phyloP scores from a whole-genome alignment of 2,329 filamentous ascomycete species.

The Arthrobotrys entomopaga region DNA sequence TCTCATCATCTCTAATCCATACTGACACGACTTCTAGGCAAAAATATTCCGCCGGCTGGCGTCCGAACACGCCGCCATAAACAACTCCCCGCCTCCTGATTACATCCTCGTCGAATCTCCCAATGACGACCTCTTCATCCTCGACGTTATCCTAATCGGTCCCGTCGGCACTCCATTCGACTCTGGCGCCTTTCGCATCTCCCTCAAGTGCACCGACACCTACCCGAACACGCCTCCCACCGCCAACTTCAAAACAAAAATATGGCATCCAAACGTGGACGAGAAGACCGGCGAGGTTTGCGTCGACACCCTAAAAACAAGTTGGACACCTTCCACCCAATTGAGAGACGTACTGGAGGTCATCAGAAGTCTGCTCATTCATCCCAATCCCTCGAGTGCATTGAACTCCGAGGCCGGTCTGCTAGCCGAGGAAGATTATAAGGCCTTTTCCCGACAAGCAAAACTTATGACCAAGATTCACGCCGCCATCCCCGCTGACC shows the following conservation, averaged over 20 bases:
- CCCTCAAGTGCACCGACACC: constrained; percentile 56
- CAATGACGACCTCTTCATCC: constrained; percentile 56
- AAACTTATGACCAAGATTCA: constrained; percentile 58
- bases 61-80: constrained; percentile 57
- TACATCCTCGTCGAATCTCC: constrained; percentile 58
- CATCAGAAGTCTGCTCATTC: constrained; percentile 59
- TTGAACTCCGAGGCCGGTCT: constrained; percentile 59
- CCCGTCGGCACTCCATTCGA: constrained; percentile 59
- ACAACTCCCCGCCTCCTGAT: constrained; percentile 57
- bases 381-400: constrained; percentile 58
- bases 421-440: constrained; percentile 57
- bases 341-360: constrained; percentile 58
- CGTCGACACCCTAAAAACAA: constrained; percentile 59
- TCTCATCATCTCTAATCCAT: neutral
- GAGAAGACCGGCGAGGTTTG: constrained; percentile 58
- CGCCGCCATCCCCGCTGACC: constrained; percentile 56
- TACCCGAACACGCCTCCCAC: constrained; percentile 58
- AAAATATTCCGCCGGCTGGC: constrained; percentile 57
- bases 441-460: constrained; percentile 57
- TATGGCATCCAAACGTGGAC: constrained; percentile 59
- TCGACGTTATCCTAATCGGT: constrained; percentile 57
- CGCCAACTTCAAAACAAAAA: constrained; percentile 59
- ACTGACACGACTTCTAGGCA: constrained; percentile 15
- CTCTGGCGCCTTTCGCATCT: constrained; percentile 57
- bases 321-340: constrained; percentile 58